A percentile compares a stretch with the other conserved stretches of the same genome.
These are phyloP conservation scores for Thymus quinquecostatus DNA, from an alignment of 257 asterid genomes.

Conservation along the genomic window DNA sequence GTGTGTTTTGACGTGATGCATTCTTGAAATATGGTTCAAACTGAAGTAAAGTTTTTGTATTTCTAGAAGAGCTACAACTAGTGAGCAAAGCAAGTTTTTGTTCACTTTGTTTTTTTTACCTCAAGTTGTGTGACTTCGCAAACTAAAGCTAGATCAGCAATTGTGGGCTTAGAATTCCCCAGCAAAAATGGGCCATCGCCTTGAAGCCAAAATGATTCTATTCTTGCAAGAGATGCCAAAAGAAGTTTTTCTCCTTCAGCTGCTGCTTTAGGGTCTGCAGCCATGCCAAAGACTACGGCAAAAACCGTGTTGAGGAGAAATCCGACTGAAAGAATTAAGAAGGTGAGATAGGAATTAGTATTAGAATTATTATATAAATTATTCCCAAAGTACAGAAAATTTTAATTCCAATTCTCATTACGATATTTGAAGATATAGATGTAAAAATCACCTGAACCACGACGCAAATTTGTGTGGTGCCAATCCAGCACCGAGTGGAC, in stretches of 20 bases:
- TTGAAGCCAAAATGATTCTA: constrained; percentile 74
- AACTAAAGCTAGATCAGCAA: constrained; percentile 80
- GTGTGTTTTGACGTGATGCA: neutral
- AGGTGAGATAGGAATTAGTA: neutral
- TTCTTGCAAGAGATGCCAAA: constrained; percentile 52
- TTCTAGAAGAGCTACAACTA: neutral
- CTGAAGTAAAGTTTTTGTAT: neutral
- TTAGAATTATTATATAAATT: no score
- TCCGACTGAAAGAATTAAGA: constrained; percentile 48
- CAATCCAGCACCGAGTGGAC: constrained; percentile 82
- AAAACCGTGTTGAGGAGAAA: constrained; percentile 46
- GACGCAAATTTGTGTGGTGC: constrained; percentile 72
- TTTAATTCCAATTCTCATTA: neutral
- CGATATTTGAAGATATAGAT: neutral
- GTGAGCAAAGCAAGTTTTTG: neutral
- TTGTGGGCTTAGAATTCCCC: constrained; percentile 74
- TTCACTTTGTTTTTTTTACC: constrained; percentile 39
- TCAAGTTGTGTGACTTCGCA: constrained; percentile 82
- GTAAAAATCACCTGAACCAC: constrained; percentile 64
- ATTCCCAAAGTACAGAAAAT: neutral
- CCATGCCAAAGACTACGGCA: constrained; percentile 52
- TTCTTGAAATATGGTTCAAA: neutral
- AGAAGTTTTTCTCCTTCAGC: constrained; percentile 68
- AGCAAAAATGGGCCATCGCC: constrained; percentile 62
- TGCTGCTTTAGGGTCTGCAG: constrained; percentile 65